Conservation (phyloP, 2,329 filamentous ascomycete species). For the Fusarium anguioides region DNA sequence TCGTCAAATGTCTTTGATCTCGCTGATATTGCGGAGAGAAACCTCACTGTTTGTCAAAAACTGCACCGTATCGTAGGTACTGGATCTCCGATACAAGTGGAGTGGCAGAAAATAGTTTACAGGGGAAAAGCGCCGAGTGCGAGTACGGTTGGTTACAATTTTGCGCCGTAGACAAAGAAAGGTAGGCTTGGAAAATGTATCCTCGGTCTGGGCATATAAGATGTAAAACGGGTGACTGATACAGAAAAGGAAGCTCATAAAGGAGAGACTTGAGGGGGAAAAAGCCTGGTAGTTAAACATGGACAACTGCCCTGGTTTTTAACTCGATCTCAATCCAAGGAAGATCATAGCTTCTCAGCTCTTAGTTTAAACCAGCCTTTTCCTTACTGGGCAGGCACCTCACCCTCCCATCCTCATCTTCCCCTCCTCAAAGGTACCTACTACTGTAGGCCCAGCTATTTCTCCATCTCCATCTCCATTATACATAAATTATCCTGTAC, state of each 20-base stretch:
- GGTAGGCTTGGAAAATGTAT: background rate
- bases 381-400: conserved; percentile 36
- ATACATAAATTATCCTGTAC: background rate
- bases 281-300: background rate
- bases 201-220: background rate
- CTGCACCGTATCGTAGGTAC: conserved; percentile 15
- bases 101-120: conserved; percentile 25
- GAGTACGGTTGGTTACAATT: conserved; percentile 15
- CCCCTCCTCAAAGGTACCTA: conserved; percentile 19
- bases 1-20: conserved; percentile 14
- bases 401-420: conserved; percentile 5
- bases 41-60: background rate
- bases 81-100: conserved; percentile 40
- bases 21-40: background rate
- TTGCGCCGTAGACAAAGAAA: conserved; percentile 11
- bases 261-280: background rate
- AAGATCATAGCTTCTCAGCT: conserved; percentile 30
- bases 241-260: conserved; percentile 3
- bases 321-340: background rate
- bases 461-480: conserved; percentile 29
- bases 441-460: conserved; percentile 27
- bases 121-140: conserved; percentile 27
- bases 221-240: background rate
- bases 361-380: conserved; percentile 20
- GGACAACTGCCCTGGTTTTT: background rate